phyloP scores from a whole-genome alignment of 768 basidiomycete genomes.

The Tulasnella sp. region DNA sequence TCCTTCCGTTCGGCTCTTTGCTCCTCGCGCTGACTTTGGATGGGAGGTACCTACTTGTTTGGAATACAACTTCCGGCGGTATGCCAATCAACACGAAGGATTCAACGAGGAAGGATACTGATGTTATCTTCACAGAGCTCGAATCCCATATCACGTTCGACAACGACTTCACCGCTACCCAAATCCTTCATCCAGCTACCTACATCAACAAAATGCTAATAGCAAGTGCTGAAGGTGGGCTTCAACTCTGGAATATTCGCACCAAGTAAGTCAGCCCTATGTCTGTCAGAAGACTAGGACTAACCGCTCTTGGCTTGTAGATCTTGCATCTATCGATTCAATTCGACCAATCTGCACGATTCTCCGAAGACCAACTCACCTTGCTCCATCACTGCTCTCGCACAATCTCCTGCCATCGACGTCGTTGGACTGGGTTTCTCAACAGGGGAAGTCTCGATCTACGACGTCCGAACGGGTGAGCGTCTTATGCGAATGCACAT shows the following conservation, averaged over 20 bases:
- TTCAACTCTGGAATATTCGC: conserved; percentile 92
- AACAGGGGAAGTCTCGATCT: conserved; percentile 77
- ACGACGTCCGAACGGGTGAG: conserved; percentile 86
- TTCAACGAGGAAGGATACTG: background rate
- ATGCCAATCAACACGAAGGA: conserved; percentile 14
- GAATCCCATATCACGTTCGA: conserved; percentile 69
- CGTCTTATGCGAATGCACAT: conserved; percentile 79
- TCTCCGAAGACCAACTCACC: conserved; percentile 24
- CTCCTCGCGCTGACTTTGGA: conserved; percentile 70
- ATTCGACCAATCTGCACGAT: conserved; percentile 40
- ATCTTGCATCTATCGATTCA: conserved; percentile 72
- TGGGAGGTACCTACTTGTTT: conserved; percentile 63
- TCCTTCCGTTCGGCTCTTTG: conserved; percentile 71
- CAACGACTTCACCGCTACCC: conserved; percentile 70
- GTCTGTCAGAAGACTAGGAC: background rate
- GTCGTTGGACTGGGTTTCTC: conserved; percentile 88
- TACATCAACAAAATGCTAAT: conserved; percentile 94
- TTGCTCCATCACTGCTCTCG: conserved; percentile 59
- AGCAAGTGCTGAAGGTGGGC: conserved; percentile 61
- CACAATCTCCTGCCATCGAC: conserved; percentile 92
- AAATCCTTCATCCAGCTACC: conserved; percentile 83
- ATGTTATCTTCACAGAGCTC: conserved; percentile 32
- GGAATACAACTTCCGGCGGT: conserved; percentile 60
- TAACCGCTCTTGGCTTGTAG: conserved; percentile 31
- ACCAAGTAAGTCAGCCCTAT: conserved; percentile 45